Evolutionary conservation across 768 basidiomycete species (phyloP), one percentile per base, ranked within the genome.

Genomic region (Leccinum disarticulatum): DNA sequence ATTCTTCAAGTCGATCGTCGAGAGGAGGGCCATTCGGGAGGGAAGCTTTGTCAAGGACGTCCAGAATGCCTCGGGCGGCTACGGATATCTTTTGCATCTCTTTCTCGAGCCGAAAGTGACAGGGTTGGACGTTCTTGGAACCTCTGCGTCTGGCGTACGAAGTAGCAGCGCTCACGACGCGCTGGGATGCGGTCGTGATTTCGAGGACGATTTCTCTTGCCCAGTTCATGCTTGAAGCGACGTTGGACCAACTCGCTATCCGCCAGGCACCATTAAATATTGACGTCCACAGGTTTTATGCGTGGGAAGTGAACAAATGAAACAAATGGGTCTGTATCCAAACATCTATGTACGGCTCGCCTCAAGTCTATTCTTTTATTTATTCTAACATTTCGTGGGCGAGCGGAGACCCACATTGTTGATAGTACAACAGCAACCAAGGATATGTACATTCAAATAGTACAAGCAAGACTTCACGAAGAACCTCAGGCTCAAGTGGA

Each of bases 61-160:
- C 38, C 3, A 58, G 47, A 14, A 63, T 50, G 19, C 52, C 47
- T 9, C 43, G 5, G 0, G 52, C 56, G 4, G 53, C 61, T 10
- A 64, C 52, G n/a, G 19, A 51, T 36, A 63, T 55, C 22, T 11
- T 38, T 13, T 63, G 56, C 61, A 63, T 63, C 49, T 63, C 62
- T 38, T 55, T 58, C 43, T 63, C 62, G 11, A 63, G 30, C 28
- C 56, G 61, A 63, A 63, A 63, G 36, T 63, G 61, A 54, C 56
- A 41, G 5, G 56, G 35, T 2, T 48, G 52, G 41, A 63, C 25
- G 2, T 52, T 54, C 33, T n/a, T 48, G 43, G 30, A 28, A 1
- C 55, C 52, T 4, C 8, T 56, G 15, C 47, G 38, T 6, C 14
- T 50, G 27, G 62, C 55, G 17, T 63, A 54, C 19, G 53, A 47